phyloP scores from a whole-genome alignment of 2,329 filamentous ascomycete genomes.

The Lomentospora prolificans region DNA sequence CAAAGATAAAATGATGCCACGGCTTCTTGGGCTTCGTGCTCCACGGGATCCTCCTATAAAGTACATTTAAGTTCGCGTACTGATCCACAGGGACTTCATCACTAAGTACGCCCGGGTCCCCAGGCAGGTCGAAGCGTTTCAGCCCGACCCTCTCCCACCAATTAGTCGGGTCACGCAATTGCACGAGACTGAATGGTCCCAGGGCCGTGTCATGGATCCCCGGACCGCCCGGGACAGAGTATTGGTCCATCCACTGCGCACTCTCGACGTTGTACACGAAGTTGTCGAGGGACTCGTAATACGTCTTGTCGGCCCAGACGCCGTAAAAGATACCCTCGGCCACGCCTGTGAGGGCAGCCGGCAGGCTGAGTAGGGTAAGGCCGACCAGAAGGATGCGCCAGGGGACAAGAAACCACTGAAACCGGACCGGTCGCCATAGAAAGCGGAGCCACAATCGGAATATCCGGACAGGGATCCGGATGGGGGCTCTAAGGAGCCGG shows the following conservation, averaged over 20 bases:
- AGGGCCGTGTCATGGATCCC: background rate
- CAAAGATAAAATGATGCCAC: constrained; percentile 1
- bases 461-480: background rate
- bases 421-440: background rate
- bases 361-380: background rate
- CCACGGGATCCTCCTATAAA: background rate
- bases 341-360: background rate
- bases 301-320: background rate
- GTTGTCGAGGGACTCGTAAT: background rate
- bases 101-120: background rate
- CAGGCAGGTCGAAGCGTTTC: background rate
- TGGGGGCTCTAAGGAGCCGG: background rate
- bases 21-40: background rate
- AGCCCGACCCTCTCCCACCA: constrained; percentile 1
- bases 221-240: background rate
- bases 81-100: background rate
- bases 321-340: background rate
- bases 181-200: background rate
- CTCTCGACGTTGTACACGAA: background rate
- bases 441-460: background rate
- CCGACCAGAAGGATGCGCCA: background rate
- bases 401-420: background rate
- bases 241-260: background rate
- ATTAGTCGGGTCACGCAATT: background rate
- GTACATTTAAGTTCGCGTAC: background rate